Evolutionary conservation across 1,284 basidiomycete species (phyloP), one percentile per base, ranked within the genome.

Genomic region (Rhodofomes roseus): DNA sequence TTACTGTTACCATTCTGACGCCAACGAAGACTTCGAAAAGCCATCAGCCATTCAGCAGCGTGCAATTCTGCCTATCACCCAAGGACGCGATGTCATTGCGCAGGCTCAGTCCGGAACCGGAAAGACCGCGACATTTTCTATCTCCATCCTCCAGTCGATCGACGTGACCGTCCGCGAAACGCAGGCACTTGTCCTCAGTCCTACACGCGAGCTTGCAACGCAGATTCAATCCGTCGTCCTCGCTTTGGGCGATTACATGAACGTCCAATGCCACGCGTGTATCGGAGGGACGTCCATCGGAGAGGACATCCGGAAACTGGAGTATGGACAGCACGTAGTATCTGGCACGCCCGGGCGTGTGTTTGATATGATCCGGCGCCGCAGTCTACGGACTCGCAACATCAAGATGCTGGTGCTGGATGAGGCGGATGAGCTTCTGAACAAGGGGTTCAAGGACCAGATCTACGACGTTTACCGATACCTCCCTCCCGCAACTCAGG

Each of bases 321-420:
- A 98, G 76, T 95, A 98, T 65, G 97, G 97, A 4, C 95, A 97
- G 70, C 97, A 99, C 73, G 92, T 99, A 64, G 96, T 99, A 34
- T 95, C 93, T 6, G 97, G 97, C 22, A 98, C 97, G 7, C 97
- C 97, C 18, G 97, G 97, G 9, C 92, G 97, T 71, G 97, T 99
- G 18, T 99, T 97, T 71, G 97, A 99, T 77, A 99, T 99, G 97
- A 99, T 99, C 79, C 87, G 96, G 62, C 86, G 97, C 66, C 84
- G 96, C 65, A 92, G 91, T 73, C 81, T 99, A 57, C 87, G 96
- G 58, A 99, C 97, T 54, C 87, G 96, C 65, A 98, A 98, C 77
- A 97, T 99, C 85, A 99, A 99, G 81, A 98, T 99, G 95, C 87
- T 99, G 62, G 90, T 98, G 61, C 89, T 99, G 50, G 97, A 99